These are phyloP conservation scores for Wickerhamiella domercqiae DNA, from an alignment of 805 yeast species.

Conservation along the genomic window DNA sequence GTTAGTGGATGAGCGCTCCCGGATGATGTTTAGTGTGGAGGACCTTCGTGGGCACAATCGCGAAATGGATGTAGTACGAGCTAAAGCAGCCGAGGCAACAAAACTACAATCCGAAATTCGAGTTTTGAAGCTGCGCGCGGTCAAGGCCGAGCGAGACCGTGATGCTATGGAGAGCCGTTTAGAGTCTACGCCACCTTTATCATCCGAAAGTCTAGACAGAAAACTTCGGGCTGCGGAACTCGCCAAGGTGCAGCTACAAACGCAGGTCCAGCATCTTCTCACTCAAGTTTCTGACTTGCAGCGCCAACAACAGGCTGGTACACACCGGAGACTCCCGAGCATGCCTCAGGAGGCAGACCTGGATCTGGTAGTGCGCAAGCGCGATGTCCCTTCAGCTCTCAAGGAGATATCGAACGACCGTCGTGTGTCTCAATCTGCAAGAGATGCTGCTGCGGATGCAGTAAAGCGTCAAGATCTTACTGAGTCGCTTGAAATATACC, in stretches of 20 bases:
- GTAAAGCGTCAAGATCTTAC: constrained; percentile 42
- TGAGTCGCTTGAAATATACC: constrained; percentile 44
- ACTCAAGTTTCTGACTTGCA: background rate
- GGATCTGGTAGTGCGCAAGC: constrained; percentile 7
- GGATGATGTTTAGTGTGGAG: constrained; percentile 11
- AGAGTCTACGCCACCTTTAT: constrained; percentile 8
- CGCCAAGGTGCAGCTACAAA: constrained; percentile 14
- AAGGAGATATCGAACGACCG: constrained; percentile 15
- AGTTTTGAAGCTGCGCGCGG: constrained; percentile 20
- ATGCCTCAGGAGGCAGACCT: constrained; percentile 5
- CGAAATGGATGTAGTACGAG: constrained; percentile 13
- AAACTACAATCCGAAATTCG: constrained; percentile 20
- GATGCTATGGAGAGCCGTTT: constrained; percentile 17
- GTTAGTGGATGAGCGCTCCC: constrained; percentile 11
- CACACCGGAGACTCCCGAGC: constrained; percentile 1
- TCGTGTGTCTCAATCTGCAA: constrained; percentile 28
- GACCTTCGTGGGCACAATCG: constrained; percentile 6
- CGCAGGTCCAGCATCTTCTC: constrained; percentile 6
- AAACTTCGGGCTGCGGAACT: constrained; percentile 14
- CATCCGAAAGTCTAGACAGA: constrained; percentile 5
- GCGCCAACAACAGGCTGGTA: background rate
- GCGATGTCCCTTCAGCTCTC: constrained; percentile 8
- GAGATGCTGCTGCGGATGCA: constrained; percentile 31
- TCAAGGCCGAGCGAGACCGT: constrained; percentile 20
- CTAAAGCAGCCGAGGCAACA: constrained; percentile 11